phyloP scores from a whole-genome alignment of 2,329 filamentous ascomycete species.

The Fusarium circinatum region DNA sequence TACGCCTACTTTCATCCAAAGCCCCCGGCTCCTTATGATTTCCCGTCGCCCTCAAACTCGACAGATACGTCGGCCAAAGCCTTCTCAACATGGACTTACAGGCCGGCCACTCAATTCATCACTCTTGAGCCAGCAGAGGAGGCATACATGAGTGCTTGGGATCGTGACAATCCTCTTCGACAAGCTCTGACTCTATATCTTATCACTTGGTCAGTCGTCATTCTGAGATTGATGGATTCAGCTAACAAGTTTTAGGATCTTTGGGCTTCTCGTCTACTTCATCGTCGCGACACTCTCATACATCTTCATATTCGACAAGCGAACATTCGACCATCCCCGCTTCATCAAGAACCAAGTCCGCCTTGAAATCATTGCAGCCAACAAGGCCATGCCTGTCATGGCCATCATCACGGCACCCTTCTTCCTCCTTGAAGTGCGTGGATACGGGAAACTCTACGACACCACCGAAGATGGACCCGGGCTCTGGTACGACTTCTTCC shows the following conservation, averaged over 20 bases:
- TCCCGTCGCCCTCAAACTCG: slow-evolving; percentile 60
- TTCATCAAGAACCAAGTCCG: slow-evolving; percentile 94
- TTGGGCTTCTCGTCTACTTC: slow-evolving; percentile 87
- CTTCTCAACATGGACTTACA: slow-evolving; percentile 73
- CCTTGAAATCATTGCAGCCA: slow-evolving; percentile 85
- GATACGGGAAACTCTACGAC: slow-evolving; percentile 90
- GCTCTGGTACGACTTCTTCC: slow-evolving; percentile 78
- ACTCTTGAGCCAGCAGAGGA: slow-evolving; percentile 75
- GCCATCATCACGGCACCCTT: slow-evolving; percentile 81
- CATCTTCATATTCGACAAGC: slow-evolving; percentile 90
- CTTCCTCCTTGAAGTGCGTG: slow-evolving; percentile 85
- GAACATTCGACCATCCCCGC: slow-evolving; percentile 87
- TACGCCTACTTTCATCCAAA: slow-evolving; percentile 79
- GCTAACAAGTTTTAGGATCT: slow-evolving; percentile 69
- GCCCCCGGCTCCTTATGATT: slow-evolving; percentile 63
- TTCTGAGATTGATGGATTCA: not conserved
- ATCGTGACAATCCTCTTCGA: slow-evolving; percentile 80
- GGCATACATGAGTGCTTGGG: slow-evolving; percentile 82
- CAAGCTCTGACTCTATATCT: slow-evolving; percentile 81
- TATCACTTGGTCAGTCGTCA: slow-evolving; percentile 79
- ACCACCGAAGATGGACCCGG: slow-evolving; percentile 79
- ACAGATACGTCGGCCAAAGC: slow-evolving; percentile 61
- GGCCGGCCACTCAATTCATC: slow-evolving; percentile 77
- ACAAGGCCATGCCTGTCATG: slow-evolving; percentile 82
- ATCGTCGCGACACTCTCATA: slow-evolving; percentile 85